Base-by-base conservation (phyloP, 441 rosid genomes). In the Melastoma candidum region DNA sequence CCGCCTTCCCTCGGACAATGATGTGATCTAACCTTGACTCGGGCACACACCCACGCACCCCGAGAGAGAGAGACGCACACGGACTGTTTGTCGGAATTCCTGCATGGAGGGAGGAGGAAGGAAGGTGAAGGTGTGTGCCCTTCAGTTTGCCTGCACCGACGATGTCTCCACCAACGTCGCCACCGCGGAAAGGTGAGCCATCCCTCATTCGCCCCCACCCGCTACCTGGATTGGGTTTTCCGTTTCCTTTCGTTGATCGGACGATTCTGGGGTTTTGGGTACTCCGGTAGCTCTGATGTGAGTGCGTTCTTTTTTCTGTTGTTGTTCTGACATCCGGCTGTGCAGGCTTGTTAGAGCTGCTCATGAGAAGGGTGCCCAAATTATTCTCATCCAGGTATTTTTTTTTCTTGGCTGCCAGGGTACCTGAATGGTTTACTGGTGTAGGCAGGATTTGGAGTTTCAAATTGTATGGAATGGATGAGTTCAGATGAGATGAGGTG, bases 261-360 rank as follows among this genome's bases (percentile, higher is more conserved):
- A 36, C 6, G 41, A 1, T 36, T 36, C 41, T 36, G 22, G 7
- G 41, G 6, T 36, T 36, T 36, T 36, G 41, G 41, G 41, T 29
- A 29, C 22, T 17, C 22, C 7, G 41, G 41, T 9, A 36, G 41
- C 7, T 36, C 41, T 36, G 1, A 9, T 36, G 8, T 4, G 41
- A 36, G 6, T 9, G 41, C 8, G 7, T 36, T 36, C 22, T 17
- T 36, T 29, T 36, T 36, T 36, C 41, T 3, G 6, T 36, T 36
- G 6, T 36, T 4, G 17, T 7, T 14, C 22, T 17, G 22, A 17
- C 22, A 41, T 7, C 41, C 46, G 46, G 48, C 45, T 12, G 9
- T 65, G 67, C 69, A 87, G 94, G 73, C 55, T 88, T 48, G 87
- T 88, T 51, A 76, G 87, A 63, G 78, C 74, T 73, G 87, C 95